Base-by-base conservation (phyloP, 1,284 basidiomycete genomes). In the Malassezia sp. region DNA sequence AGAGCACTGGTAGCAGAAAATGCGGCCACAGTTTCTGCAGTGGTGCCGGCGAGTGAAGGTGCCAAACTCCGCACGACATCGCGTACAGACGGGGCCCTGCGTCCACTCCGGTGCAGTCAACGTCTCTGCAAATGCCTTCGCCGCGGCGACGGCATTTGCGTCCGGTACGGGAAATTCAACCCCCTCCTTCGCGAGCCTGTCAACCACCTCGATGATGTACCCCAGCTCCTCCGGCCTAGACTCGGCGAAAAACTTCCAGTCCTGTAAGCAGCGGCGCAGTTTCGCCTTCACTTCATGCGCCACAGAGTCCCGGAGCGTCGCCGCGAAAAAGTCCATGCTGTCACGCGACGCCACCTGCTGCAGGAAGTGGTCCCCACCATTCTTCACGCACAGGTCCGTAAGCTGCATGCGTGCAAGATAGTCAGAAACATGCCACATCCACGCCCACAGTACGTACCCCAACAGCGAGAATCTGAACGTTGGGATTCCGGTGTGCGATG, bases 31-130 rank as follows among this genome's bases (percentile, higher is more conserved):
- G 71, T 96, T 96, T 7, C 93, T 80, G 71, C 93, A 99, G 70
- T 99, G 93, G 67, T 97, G 93, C 70, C 96, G 96, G 49, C 93
- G 80, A 67, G 95, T 96, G 31, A 90, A 95, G 62, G 95, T 91
- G 1, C 83, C 82, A 73, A 99, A 99, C 0, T 84, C 72, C 0
- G 84, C 82, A 17, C 93, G 79, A 71, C 93, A 99, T 20, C 89
- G 80, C 57, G 93, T 79, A 72, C 93, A 99, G 11, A 90, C 82
- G 26, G 91, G 85, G 1, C 87, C 87, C 69, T 97, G 91, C 34
- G 87, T 83, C 91, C 91, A 97, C 62, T 91, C 85, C 0, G 91
- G 91, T 0, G 91, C 63, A 7, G 62, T 59, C n/a, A 61, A 43
- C 1, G 65, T 68, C 30, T 70, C 67, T 26, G 67, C 57, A 18